These are phyloP conservation scores for Pestalotiopsis sp. DNA, from an alignment of 2,329 filamentous ascomycete species.

Conservation along the genomic window DNA sequence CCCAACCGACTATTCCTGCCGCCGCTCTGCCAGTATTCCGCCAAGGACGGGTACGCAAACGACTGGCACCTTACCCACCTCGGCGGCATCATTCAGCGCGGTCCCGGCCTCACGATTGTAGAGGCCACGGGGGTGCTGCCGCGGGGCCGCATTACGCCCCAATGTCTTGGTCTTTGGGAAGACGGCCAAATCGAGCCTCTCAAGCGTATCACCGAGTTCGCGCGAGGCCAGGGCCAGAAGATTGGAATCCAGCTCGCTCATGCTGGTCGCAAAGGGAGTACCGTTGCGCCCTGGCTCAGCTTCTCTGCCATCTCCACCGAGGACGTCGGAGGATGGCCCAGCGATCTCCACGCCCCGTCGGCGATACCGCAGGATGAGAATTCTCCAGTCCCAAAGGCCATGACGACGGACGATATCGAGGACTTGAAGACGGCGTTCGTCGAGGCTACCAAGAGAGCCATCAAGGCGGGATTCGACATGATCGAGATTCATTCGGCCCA, in stretches of 20 bases:
- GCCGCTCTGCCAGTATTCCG: conserved; percentile 43
- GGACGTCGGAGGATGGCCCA: conserved; percentile 42
- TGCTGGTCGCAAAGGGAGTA: conserved; percentile 52
- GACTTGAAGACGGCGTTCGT: conserved; percentile 37
- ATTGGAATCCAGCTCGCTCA: conserved; percentile 72
- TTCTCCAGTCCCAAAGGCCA: conserved; percentile 60
- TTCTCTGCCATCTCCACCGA: conserved; percentile 26
- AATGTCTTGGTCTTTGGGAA: conserved; percentile 80
- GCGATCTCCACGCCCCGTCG: conserved; percentile 52
- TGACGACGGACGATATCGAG: conserved; percentile 47
- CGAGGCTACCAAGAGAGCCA: conserved; percentile 35
- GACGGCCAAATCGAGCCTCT: conserved; percentile 79
- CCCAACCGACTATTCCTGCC: conserved; percentile 2
- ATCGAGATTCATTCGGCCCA: conserved; percentile 78
- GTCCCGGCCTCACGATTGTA: conserved; percentile 72
- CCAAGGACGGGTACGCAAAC: conserved; percentile 68
- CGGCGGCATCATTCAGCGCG: conserved; percentile 76
- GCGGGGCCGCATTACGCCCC: conserved; percentile 80
- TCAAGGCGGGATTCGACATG: conserved; percentile 60
- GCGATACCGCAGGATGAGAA: conserved; percentile 55
- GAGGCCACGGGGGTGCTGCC: conserved; percentile 78
- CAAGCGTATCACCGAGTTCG: conserved; percentile 63
- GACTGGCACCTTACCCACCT: conserved; percentile 83
- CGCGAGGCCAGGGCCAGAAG: conserved; percentile 58
- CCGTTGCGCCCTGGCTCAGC: conserved; percentile 36